Evolutionary conservation across 2,329 filamentous ascomycete species (phyloP).

Genomic region (Microdochium paspali): DNA sequence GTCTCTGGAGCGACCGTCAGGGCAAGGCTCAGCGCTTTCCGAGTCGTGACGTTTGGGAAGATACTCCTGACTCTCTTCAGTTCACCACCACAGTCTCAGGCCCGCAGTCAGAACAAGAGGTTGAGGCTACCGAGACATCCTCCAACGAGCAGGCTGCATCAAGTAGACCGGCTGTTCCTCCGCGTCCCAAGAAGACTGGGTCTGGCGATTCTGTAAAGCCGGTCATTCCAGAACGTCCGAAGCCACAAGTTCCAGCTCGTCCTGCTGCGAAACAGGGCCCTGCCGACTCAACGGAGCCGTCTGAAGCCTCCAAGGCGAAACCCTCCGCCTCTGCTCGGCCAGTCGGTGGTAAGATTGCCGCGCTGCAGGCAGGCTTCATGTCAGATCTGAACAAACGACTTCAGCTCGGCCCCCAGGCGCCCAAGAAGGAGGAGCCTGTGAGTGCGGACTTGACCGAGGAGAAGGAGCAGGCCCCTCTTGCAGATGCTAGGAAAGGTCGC

Average conservation of each 20-base stretch:
- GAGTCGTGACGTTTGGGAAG: conserved; percentile 91
- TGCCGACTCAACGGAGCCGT: conserved; percentile 27
- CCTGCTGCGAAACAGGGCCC: conserved; percentile 29
- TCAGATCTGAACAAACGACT: conserved; percentile 86
- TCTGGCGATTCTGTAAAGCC: conserved; percentile 26
- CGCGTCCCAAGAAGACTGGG: conserved; percentile 33
- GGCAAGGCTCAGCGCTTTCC: conserved; percentile 66
- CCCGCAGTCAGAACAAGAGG: conserved; percentile 41
- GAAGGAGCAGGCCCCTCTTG: conserved; percentile 68
- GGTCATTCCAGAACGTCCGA: conserved; percentile 41
- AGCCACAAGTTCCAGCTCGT: conserved; percentile 48
- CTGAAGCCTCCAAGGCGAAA: conserved; percentile 57
- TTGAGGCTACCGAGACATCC: conserved; percentile 27
- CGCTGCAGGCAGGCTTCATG: conserved; percentile 85
- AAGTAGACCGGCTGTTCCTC: conserved; percentile 52
- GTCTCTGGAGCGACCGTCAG: conserved; percentile 39
- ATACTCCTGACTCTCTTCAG: conserved; percentile 74
- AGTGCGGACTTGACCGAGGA: conserved; percentile 46
- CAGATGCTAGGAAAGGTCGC: conserved; percentile 82
- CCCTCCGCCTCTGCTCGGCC: conserved; percentile 74
- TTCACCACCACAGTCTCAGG: conserved; percentile 65
- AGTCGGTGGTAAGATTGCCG: conserved; percentile 77
- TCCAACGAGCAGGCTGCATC: conserved; percentile 20
- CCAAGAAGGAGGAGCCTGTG: conserved; percentile 62
- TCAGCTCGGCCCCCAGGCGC: conserved; percentile 71